Conservation (phyloP, 352 stramenopile genomes). For the Phytophthora fragariaefolia region DNA sequence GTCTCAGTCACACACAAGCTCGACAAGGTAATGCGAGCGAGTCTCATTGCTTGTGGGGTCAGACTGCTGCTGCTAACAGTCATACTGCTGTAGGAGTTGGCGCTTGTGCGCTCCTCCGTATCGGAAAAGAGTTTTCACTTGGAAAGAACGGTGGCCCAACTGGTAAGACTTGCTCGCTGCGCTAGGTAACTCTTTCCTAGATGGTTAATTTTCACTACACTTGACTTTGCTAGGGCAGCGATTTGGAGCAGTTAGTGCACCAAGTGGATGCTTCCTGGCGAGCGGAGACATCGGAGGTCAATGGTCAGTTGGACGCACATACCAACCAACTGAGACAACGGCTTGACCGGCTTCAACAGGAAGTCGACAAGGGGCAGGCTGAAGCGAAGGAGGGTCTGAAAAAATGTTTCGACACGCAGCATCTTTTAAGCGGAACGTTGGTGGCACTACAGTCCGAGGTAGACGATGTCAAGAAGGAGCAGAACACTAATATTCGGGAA, state of each 20-base stretch:
- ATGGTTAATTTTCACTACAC: neutral
- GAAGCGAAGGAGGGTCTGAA: slow-evolving; percentile 55
- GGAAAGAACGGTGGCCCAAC: slow-evolving; percentile 46
- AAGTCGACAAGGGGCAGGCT: slow-evolving; percentile 34
- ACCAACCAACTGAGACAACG: slow-evolving; percentile 34
- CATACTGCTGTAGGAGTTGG: slow-evolving; percentile 48
- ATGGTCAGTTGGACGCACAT: slow-evolving; percentile 8
- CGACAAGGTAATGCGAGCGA: slow-evolving; percentile 66
- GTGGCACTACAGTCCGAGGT: slow-evolving; percentile 64
- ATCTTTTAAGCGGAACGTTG: slow-evolving; percentile 63
- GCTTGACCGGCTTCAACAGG: slow-evolving; percentile 17
- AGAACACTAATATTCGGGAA: neutral
- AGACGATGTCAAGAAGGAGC: slow-evolving; percentile 41
- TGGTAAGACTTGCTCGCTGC: slow-evolving; percentile 35
- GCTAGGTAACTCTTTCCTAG: neutral
- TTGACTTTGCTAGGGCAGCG: slow-evolving; percentile 30
- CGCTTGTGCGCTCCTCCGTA: slow-evolving; percentile 56
- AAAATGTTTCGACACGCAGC: slow-evolving; percentile 68
- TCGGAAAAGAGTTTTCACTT: slow-evolving; percentile 66
- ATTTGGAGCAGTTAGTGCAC: slow-evolving; percentile 38
- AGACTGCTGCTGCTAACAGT: neutral
- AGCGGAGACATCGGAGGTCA: slow-evolving; percentile 24
- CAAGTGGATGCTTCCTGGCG: slow-evolving; percentile 32
- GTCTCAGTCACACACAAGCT: slow-evolving; percentile 50
- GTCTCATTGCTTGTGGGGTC: too few relatives aligned